These are phyloP conservation scores for Escallonia rubra DNA, from an alignment of 129 eudicot species.

Conservation along the genomic window DNA sequence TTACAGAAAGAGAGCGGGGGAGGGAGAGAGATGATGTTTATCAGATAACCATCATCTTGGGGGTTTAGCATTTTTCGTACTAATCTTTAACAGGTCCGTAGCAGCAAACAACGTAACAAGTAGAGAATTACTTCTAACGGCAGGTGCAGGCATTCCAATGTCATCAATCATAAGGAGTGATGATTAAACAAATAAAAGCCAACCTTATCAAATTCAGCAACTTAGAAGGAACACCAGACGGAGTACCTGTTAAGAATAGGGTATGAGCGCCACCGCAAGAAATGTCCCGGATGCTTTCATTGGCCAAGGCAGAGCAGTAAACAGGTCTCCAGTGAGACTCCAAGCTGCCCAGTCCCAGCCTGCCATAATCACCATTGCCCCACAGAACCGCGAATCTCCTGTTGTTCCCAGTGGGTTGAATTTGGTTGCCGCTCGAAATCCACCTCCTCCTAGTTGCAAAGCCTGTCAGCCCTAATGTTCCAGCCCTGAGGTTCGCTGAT, in stretches of 20 bases:
- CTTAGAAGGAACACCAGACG: too few species aligned
- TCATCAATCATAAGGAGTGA: too few species aligned
- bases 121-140: too few species aligned
- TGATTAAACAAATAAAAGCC: too few species aligned
- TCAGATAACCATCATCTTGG: too few species aligned
- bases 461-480: slow-evolving; percentile 34
- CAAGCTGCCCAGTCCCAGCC: slow-evolving; percentile 79
- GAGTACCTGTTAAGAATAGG: slow-evolving; percentile 70
- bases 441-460: slow-evolving; percentile 30
- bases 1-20: too few species aligned
- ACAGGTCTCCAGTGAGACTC: slow-evolving; percentile 85
- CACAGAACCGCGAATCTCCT: slow-evolving; percentile 69
- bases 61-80: too few species aligned
- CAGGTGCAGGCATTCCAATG: too few species aligned
- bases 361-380: slow-evolving; percentile 98
- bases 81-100: too few species aligned
- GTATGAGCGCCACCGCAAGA: slow-evolving; percentile 97
- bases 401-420: slow-evolving; percentile 1
- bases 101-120: too few species aligned
- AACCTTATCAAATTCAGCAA: not conserved
- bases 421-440: slow-evolving; percentile 30
- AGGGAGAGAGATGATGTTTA: too few species aligned
- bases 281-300: slow-evolving; percentile 43
- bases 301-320: slow-evolving; percentile 46
- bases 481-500: slow-evolving; percentile 4